Conservation (phyloP, 1,284 basidiomycete species). For the Apiotrichum sp. region DNA sequence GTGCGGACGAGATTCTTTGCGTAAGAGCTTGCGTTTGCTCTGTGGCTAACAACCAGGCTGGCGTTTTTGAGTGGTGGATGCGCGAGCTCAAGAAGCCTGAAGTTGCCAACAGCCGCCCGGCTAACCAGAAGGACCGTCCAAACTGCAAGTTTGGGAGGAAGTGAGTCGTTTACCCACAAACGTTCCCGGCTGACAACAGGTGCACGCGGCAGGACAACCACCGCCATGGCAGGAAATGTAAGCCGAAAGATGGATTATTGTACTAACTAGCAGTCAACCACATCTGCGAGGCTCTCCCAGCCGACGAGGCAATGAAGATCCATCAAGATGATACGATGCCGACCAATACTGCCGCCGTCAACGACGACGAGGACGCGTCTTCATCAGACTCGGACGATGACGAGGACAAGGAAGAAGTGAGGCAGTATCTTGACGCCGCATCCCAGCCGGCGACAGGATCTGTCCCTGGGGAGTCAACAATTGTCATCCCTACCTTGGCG, state of each 20-base stretch:
- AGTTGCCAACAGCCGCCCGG: constrained; percentile 8
- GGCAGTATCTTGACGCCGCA: background rate
- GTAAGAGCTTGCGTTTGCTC: constrained; percentile 2
- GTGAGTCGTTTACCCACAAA: background rate
- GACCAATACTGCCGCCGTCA: background rate
- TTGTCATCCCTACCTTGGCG: background rate
- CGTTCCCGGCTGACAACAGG: background rate
- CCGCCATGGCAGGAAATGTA: constrained; percentile 19
- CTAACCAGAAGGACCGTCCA: constrained; percentile 5
- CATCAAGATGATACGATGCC: constrained; percentile 18
- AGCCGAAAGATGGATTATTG: background rate
- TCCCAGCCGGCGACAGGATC: constrained; percentile 6
- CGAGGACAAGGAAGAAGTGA: constrained; percentile 2
- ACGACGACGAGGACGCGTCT: background rate
- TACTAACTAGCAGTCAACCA: constrained; percentile 14
- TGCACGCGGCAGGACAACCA: constrained; percentile 14
- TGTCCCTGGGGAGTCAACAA: background rate
- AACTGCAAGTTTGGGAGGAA: constrained; percentile 23
- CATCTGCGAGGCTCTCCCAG: constrained; percentile 18
- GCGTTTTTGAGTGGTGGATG: constrained; percentile 25
- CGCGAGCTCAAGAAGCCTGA: constrained; percentile 20
- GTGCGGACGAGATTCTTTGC: constrained; percentile 21
- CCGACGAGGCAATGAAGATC: constrained; percentile 11
- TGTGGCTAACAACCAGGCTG: constrained; percentile 12
- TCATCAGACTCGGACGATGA: constrained; percentile 3